Evolutionary conservation across 1,139 yeast genomes (phyloP).

Genomic region (Protomyces lactucae-debilis): DNA sequence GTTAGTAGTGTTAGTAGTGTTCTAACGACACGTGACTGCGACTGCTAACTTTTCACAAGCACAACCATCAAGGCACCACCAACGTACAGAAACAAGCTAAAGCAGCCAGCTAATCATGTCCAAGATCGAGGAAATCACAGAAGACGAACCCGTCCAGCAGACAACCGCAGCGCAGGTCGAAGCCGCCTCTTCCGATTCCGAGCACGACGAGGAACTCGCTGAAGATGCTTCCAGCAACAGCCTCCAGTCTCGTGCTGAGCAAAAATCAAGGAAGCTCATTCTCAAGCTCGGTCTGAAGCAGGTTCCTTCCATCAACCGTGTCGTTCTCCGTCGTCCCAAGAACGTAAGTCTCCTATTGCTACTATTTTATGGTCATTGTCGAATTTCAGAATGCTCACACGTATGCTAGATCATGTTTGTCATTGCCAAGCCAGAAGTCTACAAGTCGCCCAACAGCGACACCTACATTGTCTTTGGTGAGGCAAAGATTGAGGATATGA

Average conservation of each 20-base stretch:
- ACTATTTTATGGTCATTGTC: too few species aligned
- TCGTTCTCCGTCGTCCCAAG: constrained; percentile 91
- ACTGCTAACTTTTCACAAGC: too few species aligned
- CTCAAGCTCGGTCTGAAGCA: constrained; percentile 86
- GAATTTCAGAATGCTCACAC: background rate
- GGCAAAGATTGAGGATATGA: constrained; percentile 89
- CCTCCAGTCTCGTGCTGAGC: constrained; percentile 67
- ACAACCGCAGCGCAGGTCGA: constrained; percentile 5
- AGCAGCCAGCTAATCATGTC: constrained; percentile 1
- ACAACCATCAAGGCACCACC: too few species aligned
- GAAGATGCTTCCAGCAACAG: constrained; percentile 19
- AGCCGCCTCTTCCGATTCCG: constrained; percentile 12
- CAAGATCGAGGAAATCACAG: constrained; percentile 24
- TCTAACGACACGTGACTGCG: too few species aligned
- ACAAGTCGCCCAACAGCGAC: constrained; percentile 83
- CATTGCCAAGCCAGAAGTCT: constrained; percentile 91
- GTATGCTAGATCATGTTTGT: constrained; percentile 55
- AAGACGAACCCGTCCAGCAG: constrained; percentile 16
- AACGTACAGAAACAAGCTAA: too few species aligned
- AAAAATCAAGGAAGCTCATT: constrained; percentile 91
- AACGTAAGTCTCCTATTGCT: constrained; percentile 46
- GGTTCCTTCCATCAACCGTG: constrained; percentile 90
- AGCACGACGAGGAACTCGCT: constrained; percentile 10
- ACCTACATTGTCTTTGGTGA: constrained; percentile 96
- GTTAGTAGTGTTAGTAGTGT: too few species aligned